phyloP scores from a whole-genome alignment of 192 early-diverging fungal genomes.

The Coemansia umbellata region DNA sequence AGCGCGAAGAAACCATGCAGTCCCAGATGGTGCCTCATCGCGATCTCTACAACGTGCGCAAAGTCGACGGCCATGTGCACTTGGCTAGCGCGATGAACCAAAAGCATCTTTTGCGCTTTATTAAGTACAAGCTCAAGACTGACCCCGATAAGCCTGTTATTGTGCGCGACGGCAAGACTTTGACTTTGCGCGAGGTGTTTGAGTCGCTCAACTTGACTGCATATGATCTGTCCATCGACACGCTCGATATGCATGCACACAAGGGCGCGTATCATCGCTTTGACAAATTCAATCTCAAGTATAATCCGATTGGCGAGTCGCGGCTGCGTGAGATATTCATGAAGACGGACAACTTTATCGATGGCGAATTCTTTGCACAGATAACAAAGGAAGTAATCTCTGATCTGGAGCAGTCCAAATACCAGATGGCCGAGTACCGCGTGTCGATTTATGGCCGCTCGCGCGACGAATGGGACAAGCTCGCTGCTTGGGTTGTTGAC shows the following conservation, averaged over 20 bases:
- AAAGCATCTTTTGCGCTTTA: constrained; percentile 92
- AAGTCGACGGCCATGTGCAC: constrained; percentile 96
- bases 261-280: constrained; percentile 95
- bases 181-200: constrained; percentile 83
- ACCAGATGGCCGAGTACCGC: constrained; percentile 93
- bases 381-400: constrained; percentile 88
- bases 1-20: constrained; percentile 91
- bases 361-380: constrained; percentile 86
- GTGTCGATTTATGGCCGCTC: constrained; percentile 90
- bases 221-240: constrained; percentile 93
- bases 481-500: constrained; percentile 88
- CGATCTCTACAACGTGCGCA: constrained; percentile 97
- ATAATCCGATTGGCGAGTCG: constrained; percentile 93
- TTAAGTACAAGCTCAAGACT: constrained; percentile 86
- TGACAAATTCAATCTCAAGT: constrained; percentile 97
- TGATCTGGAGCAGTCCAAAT: constrained; percentile 90
- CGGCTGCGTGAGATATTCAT: constrained; percentile 93
- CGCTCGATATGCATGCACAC: constrained; percentile 96
- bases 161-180: constrained; percentile 76
- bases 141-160: constrained; percentile 75
- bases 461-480: constrained; percentile 85
- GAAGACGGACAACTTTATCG: constrained; percentile 90
- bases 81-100: constrained; percentile 93
- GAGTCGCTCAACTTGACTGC: constrained; percentile 85
- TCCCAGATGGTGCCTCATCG: constrained; percentile 89